Percentiles rank a stretch among this genome's conserved stretches.
Conservation (phyloP, 176 grass and related monocot genomes). For the Musa beccarii region DNA sequence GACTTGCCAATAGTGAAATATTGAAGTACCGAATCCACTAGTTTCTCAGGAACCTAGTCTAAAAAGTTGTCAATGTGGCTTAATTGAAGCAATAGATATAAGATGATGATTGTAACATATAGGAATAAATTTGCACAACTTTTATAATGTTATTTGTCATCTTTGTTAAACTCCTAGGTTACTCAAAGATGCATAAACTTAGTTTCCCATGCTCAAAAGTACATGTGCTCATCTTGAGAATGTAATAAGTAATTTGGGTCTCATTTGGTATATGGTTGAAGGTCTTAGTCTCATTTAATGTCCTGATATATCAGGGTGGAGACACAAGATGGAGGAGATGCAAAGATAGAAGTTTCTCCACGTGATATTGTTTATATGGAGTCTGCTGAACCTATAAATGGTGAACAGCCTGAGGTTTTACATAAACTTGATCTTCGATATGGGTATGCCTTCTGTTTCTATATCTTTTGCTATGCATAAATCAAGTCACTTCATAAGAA, state of each 20-base stretch:
- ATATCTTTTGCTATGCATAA: constrained; percentile 22
- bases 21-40: neutral
- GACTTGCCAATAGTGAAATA: neutral
- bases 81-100: neutral
- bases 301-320: constrained; percentile 70
- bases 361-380: constrained; percentile 96
- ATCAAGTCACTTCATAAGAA: neutral
- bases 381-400: constrained; percentile 59
- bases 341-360: constrained; percentile 95
- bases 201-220: neutral
- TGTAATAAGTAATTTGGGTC: neutral
- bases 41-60: neutral
- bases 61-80: neutral
- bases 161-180: neutral
- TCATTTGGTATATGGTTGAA: neutral
- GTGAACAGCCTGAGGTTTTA: constrained; percentile 74
- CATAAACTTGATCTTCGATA: constrained; percentile 99
- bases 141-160: neutral
- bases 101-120: neutral
- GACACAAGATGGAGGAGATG: constrained; percentile 98
- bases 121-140: neutral
- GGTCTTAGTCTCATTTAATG: neutral
- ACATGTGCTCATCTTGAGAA: neutral
- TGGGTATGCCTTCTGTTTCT: constrained; percentile 51
- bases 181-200: neutral